Conservation (phyloP, 805 yeast genomes). For the Starmerella bacillaris region DNA sequence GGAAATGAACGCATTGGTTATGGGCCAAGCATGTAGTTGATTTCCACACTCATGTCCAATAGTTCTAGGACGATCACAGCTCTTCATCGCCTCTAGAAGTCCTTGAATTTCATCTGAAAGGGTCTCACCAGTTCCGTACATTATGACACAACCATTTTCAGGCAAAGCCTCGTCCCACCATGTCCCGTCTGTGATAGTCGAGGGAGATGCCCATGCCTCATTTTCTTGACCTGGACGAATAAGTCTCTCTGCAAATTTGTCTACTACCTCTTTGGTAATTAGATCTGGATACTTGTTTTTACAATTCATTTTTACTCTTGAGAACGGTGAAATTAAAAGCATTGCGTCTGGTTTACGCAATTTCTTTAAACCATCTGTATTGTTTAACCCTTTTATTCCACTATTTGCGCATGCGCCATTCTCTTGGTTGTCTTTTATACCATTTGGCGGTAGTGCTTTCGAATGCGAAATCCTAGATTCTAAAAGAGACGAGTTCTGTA, state of each 20-base stretch:
- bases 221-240: constrained; percentile 3
- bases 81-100: constrained; percentile 19
- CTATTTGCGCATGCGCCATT: no score
- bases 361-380: neutral
- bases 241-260: constrained; percentile 2
- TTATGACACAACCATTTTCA: constrained; percentile 25
- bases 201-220: constrained; percentile 11
- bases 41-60: constrained; percentile 23
- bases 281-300: constrained; percentile 8
- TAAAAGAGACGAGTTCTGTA: no score
- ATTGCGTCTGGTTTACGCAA: constrained; percentile 21
- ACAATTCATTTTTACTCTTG: constrained; percentile 11
- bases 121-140: constrained; percentile 31
- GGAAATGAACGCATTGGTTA: constrained; percentile 27
- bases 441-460: no score
- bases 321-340: constrained; percentile 23
- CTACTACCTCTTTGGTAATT: constrained; percentile 3
- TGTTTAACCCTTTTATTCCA: neutral
- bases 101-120: constrained; percentile 25
- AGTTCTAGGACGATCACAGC: constrained; percentile 18
- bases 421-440: no score
- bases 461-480: no score
- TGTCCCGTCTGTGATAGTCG: constrained; percentile 16
- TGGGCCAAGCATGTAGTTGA: constrained; percentile 34
- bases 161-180: constrained; percentile 31